Evolutionary conservation across 164 flowering plant species (phyloP), one percentile per base, ranked within the genome.

Genomic region (Tetracentron sinense): DNA sequence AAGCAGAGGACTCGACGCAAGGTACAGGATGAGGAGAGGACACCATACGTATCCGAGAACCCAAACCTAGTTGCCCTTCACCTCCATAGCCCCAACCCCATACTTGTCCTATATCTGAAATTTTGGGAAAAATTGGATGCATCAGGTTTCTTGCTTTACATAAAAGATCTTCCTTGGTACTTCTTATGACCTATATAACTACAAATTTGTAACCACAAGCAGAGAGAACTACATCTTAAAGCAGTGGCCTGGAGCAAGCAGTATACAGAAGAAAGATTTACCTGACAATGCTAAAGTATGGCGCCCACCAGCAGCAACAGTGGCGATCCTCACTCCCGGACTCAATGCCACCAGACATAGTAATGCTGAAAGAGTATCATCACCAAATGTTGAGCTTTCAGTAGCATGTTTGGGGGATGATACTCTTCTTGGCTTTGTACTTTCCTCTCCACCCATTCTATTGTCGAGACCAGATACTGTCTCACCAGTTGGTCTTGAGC

Each of bases 71-170:
- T 77, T 95, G 99, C 30, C 99, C 99, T 69, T 95, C 99, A 26
- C 99, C 99, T 67, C 99, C 99, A 79, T 95, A 95, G 61, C 98
- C 99, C 99, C 98, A 95, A 75, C 99, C 99, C 99, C 99, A 95
- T 72, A 95, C 97, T 73, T 95, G 96, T 72, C 99, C 99, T 42
- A 85, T 51, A 87, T 95, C 99, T 95, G 92, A 72, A 84, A 81
- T 75, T 72, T 77, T 42, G 63, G 63, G 29, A 69, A 76, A 73
- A 78, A 74, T 54, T 75, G 58, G 61, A 58, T 56, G 60, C 57
- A 71, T 74, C 69, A 74, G 42, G 62, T 56, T 51, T 60, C 51
- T 60, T 74, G 63, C 56, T 42, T 47, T 38, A 58, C 47, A 63
- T 21, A 22, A 68, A 31, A 44, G 19, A 62, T 46, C 62, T 70